A percentile compares a stretch with the other conserved stretches of the same genome.
Evolutionary conservation across 169 alveolate species (phyloP).

Genomic region (Cryptosporidium viatorum): DNA sequence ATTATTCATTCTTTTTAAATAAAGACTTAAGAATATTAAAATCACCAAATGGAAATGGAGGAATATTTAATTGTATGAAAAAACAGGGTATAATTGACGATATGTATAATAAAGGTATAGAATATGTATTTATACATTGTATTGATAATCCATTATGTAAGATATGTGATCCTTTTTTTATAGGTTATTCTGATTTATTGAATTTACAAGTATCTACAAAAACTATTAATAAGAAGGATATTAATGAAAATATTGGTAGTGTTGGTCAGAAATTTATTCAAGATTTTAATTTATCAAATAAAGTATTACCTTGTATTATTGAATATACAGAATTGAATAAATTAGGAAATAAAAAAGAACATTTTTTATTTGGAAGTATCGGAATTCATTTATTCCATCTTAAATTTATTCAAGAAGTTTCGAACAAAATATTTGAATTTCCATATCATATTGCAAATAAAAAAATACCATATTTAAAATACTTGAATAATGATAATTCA

Average conservation of each 20-base stretch:
- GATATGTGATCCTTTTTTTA: slow-evolving; percentile 87
- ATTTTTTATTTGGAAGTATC: slow-evolving; percentile 79
- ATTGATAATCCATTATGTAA: slow-evolving; percentile 88
- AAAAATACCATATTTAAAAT: slow-evolving; percentile 76
- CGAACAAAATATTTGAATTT: background rate
- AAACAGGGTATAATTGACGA: slow-evolving; percentile 79
- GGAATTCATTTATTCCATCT: slow-evolving; percentile 79
- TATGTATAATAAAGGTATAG: slow-evolving; percentile 80
- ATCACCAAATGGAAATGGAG: slow-evolving; percentile 91
- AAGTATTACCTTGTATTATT: slow-evolving; percentile 75
- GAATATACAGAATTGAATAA: slow-evolving; percentile 84
- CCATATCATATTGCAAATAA: slow-evolving; percentile 83
- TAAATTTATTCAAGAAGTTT: slow-evolving; percentile 58
- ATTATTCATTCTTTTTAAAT: slow-evolving; percentile 80
- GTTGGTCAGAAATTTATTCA: slow-evolving; percentile 29
- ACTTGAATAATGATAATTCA: background rate
- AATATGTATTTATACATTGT: slow-evolving; percentile 83
- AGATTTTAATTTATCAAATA: slow-evolving; percentile 72
- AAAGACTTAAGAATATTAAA: slow-evolving; percentile 76
- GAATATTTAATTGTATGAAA: slow-evolving; percentile 83
- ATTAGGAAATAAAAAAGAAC: slow-evolving; percentile 57
- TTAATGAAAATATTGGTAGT: slow-evolving; percentile 74
- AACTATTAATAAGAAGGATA: slow-evolving; percentile 66
- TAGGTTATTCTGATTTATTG: slow-evolving; percentile 80
- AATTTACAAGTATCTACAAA: slow-evolving; percentile 80